Evolutionary conservation across 2,329 filamentous ascomycete species (phyloP).

Genomic region (Diaporthe vaccinii): DNA sequence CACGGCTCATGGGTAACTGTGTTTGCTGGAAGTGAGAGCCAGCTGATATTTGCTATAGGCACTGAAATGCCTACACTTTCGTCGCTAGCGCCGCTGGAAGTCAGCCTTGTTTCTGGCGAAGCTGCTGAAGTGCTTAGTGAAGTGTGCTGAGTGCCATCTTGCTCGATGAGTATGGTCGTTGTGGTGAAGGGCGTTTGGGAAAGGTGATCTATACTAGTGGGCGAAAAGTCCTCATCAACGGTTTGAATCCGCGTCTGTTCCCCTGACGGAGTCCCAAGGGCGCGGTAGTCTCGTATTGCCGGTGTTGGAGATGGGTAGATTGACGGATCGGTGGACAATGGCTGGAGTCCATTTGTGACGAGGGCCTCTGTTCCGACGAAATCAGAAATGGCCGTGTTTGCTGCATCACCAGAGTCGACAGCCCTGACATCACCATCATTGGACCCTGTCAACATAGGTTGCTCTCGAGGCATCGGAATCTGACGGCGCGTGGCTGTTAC

Average conservation of each 20-base stretch:
- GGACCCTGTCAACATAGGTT: background rate
- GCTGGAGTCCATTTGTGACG: background rate
- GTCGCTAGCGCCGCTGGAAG: background rate
- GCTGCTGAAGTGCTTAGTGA: background rate
- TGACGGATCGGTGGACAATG: background rate
- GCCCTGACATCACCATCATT: background rate
- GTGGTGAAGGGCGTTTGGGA: background rate
- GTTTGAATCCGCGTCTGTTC: background rate
- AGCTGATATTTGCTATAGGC: background rate
- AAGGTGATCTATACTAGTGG: background rate
- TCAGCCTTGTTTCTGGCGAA: background rate
- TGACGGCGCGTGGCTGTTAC: background rate
- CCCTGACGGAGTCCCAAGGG: background rate
- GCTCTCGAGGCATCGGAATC: background rate
- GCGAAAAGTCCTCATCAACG: background rate
- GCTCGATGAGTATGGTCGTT: background rate
- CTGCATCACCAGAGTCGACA: background rate
- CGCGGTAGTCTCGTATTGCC: background rate
- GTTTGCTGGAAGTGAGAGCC: background rate
- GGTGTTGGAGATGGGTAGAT: background rate
- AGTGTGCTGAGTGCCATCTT: background rate
- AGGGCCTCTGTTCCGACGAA: background rate
- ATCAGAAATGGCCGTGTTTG: background rate
- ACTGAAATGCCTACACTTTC: background rate
- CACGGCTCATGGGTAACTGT: background rate